Evolutionary conservation across 2,329 filamentous ascomycete species (phyloP).

Genomic region (Helicocarpus griseus): DNA sequence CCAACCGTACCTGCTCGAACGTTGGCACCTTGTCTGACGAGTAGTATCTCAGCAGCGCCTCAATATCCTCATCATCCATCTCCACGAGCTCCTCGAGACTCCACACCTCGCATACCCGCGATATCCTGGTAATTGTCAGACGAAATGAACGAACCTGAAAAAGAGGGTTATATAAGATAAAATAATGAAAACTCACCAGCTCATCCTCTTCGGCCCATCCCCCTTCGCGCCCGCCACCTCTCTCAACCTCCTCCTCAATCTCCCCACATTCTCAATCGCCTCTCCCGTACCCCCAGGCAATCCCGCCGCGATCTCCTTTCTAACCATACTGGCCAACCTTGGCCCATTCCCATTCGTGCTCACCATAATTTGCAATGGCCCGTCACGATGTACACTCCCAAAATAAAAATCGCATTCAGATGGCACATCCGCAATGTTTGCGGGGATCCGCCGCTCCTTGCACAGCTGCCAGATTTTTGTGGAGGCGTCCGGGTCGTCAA

Average conservation of each 20-base stretch:
- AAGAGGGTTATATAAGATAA: neutral
- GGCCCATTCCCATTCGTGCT: slow-evolving; percentile 96
- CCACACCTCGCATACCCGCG: slow-evolving; percentile 70
- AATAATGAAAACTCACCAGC: slow-evolving; percentile 51
- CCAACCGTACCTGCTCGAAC: slow-evolving; percentile 13
- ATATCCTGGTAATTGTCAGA: slow-evolving; percentile 53
- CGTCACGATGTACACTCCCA: slow-evolving; percentile 88
- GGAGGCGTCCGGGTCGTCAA: slow-evolving; percentile 89
- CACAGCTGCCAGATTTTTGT: slow-evolving; percentile 87
- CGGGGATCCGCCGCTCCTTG: slow-evolving; percentile 71
- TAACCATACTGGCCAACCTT: slow-evolving; percentile 75
- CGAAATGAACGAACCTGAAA: neutral
- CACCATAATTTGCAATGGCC: slow-evolving; percentile 95
- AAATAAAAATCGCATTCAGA: slow-evolving; percentile 99
- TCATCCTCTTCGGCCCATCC: slow-evolving; percentile 80
- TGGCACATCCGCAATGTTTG: slow-evolving; percentile 95
- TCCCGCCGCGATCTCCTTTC: slow-evolving; percentile 66
- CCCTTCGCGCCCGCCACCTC: slow-evolving; percentile 61
- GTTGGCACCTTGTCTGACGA: slow-evolving; percentile 16
- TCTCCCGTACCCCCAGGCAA: slow-evolving; percentile 72
- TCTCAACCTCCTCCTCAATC: slow-evolving; percentile 67
- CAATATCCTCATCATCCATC: slow-evolving; percentile 69
- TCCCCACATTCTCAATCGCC: slow-evolving; percentile 76
- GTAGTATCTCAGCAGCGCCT: slow-evolving; percentile 62
- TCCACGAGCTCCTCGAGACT: slow-evolving; percentile 67